Conservation (phyloP, 192 early-diverging fungal genomes). For the Mortierella alpina region DNA sequence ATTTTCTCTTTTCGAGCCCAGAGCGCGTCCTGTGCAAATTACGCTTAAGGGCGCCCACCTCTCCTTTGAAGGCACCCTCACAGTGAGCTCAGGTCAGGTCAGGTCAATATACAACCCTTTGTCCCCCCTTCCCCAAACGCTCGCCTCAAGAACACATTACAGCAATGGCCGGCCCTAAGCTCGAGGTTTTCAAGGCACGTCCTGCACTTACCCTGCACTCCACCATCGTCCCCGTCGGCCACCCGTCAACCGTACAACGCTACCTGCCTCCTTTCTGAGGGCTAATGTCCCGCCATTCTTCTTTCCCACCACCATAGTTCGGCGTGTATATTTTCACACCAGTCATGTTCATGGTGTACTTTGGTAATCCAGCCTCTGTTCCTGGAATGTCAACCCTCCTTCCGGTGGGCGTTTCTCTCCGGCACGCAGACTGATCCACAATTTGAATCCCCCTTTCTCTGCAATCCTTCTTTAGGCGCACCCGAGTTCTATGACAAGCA, state of each 20-base stretch:
- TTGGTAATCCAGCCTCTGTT: constrained; percentile 17
- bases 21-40: neutral
- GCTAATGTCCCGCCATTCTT: neutral
- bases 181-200: constrained; percentile 49
- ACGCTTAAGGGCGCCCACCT: no score
- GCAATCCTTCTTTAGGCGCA: constrained; percentile 23
- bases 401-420: neutral
- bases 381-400: neutral
- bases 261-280: neutral
- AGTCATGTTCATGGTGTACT: constrained; percentile 57
- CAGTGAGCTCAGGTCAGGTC: no score
- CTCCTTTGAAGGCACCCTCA: no score
- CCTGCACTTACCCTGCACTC: neutral
- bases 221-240: neutral
- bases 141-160: neutral
- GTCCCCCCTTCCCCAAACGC: no score
- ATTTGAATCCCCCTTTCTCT: neutral
- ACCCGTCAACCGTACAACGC: neutral
- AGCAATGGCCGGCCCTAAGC: constrained; percentile 40
- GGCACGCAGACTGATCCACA: neutral
- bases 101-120: no score
- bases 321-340: constrained; percentile 54
- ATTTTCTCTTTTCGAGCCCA: neutral
- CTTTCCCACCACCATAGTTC: constrained; percentile 16
- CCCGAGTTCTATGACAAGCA: constrained; percentile 55